These are phyloP conservation scores for Raffaelea arxii DNA, from an alignment of 2,329 filamentous ascomycete genomes.

Conservation along the genomic window DNA sequence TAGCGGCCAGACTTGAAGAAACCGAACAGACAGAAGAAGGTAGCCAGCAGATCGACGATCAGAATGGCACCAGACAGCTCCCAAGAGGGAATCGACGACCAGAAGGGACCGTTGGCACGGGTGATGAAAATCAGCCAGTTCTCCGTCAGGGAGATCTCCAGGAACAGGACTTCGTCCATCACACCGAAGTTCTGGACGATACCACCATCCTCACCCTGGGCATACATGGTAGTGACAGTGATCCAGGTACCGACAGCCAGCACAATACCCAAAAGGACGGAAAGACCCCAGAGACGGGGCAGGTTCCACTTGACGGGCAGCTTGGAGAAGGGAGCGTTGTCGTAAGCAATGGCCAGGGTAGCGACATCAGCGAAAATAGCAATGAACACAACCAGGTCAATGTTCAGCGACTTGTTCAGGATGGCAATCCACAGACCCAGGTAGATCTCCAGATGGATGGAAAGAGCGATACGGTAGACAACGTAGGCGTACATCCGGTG, in stretches of 20 bases:
- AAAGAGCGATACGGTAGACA: constrained; percentile 88
- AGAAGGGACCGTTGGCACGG: constrained; percentile 85
- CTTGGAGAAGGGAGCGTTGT: constrained; percentile 81
- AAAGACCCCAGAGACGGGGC: constrained; percentile 90
- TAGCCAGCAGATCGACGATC: constrained; percentile 73
- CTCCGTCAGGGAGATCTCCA: constrained; percentile 82
- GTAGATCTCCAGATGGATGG: constrained; percentile 85
- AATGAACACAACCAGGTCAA: constrained; percentile 85
- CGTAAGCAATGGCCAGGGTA: constrained; percentile 85
- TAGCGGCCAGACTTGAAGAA: constrained; percentile 59
- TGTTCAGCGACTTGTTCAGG: constrained; percentile 73
- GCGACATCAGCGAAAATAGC: constrained; percentile 92
- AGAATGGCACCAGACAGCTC: constrained; percentile 71
- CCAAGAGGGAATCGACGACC: constrained; percentile 82
- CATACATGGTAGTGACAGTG: constrained; percentile 76
- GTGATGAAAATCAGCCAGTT: constrained; percentile 98
- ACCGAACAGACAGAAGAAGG: constrained; percentile 77
- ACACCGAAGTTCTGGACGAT: constrained; percentile 85
- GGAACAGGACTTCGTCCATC: constrained; percentile 74
- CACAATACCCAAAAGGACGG: constrained; percentile 70
- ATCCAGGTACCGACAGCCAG: constrained; percentile 83
- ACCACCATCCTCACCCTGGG: constrained; percentile 59
- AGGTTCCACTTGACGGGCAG: constrained; percentile 91
- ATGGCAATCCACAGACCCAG: constrained; percentile 87
- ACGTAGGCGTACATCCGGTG: constrained; percentile 96